Base-by-base conservation (phyloP, 176 grass and related monocot species). In the Eleusine coracana region DNA sequence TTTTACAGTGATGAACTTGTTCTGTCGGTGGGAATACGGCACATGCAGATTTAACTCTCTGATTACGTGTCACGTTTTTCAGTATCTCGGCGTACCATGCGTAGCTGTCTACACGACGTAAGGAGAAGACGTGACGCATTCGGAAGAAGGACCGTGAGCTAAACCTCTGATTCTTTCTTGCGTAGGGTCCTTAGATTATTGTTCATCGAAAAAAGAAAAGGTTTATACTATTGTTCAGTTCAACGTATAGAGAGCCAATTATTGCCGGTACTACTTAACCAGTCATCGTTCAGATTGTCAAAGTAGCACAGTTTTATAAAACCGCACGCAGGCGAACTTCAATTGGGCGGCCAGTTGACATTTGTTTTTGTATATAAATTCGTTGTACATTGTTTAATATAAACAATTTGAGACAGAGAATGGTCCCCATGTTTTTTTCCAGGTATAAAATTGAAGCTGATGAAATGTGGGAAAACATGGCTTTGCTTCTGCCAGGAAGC, bases 321-420 rank as follows among this genome's bases (percentile, higher is more conserved):
- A 68, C 3, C 13, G 31, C 31, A 34, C 27, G 21, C 13, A 59
- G 13, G 23, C 20, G 70, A 68, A 11, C 39, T 79, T 44, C 38
- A 44, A 74, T 78, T 66, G 60, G 46, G 50, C 60, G 68, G 27
- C 78, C 10, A 74, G 83, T 78, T 82, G 73, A 86, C 80, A 75
- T 36, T 28, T 63, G 17, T 45, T 48, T 59, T 59, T 90, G 74
- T 71, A 82, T 50, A 60, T 78, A 23, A 59, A 17, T 5, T 59
- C 56, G 28, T 61, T 40, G 62, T 50, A n/a, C 62, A 76, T 13
- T n/a, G 42, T 61, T 34, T 73, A 27, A 4, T 2, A 10, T 69
- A 25, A 59, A 59, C 7, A 3, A 44, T 60, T 18, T 62, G 28
- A 29, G 11, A 12, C 3, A 2, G 56, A 82, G 66, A 31, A 41